Evolutionary conservation across 2,329 filamentous ascomycete genomes (phyloP).

Genomic region (Cladorrhinum sp.): DNA sequence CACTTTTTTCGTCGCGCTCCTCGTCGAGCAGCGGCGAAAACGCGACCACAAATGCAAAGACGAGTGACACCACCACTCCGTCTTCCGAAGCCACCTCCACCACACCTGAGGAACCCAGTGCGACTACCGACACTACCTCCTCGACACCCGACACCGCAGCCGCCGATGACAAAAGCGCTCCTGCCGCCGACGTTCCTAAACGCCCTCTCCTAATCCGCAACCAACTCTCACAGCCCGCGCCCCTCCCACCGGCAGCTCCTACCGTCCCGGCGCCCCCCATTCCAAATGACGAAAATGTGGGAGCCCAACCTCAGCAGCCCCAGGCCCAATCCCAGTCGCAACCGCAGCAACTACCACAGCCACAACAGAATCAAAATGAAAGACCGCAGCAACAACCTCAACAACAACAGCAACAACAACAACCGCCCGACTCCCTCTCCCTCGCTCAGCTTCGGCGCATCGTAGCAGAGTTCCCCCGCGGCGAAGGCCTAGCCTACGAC

Average conservation of each 20-base stretch:
- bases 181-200: slow-evolving; percentile 6
- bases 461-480: slow-evolving; percentile 68
- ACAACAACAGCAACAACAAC: slow-evolving; percentile 24
- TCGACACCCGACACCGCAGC: neutral
- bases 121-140: neutral
- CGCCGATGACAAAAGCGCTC: neutral
- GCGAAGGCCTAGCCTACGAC: slow-evolving; percentile 74
- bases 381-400: neutral
- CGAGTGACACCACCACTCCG: neutral
- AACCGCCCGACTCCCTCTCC: slow-evolving; percentile 67
- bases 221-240: slow-evolving; percentile 19
- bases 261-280: slow-evolving; percentile 17
- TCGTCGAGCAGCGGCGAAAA: slow-evolving; percentile 12
- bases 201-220: slow-evolving; percentile 28
- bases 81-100: neutral
- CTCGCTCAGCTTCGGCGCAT: slow-evolving; percentile 70
- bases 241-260: slow-evolving; percentile 29
- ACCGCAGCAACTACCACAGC: neutral
- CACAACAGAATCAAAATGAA: too few relatives aligned
- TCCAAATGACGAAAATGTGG: slow-evolving; percentile 7
- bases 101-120: neutral
- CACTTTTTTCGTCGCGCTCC: slow-evolving; percentile 27
- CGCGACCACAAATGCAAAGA: neutral
- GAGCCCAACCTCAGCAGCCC: neutral
- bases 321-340: neutral